Conservation (phyloP, 2,329 filamentous ascomycete species). For the Colletotrichum horii region DNA sequence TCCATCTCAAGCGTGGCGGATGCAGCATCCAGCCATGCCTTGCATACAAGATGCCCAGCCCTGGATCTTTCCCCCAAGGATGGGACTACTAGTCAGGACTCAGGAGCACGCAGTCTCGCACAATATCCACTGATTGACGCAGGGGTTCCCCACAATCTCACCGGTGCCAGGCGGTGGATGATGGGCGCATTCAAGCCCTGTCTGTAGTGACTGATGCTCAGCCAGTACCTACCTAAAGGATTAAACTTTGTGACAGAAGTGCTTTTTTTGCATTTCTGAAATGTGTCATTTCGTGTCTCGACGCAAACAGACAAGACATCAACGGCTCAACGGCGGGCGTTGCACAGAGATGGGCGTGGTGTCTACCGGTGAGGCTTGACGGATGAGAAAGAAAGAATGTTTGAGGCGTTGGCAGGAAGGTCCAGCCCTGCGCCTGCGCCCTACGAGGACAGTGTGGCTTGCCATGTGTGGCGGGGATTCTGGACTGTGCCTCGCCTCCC, state of each 20-base stretch:
- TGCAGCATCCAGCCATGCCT: neutral
- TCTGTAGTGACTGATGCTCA: neutral
- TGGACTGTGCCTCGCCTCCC: neutral
- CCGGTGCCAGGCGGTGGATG: neutral
- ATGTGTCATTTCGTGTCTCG: neutral
- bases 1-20: neutral
- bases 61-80: neutral
- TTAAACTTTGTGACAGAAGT: neutral
- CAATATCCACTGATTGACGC: neutral
- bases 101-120: neutral
- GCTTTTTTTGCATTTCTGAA: neutral
- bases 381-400: neutral
- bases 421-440: no score
- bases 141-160: conserved; percentile 2
- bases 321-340: neutral
- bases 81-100: neutral
- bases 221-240: neutral
- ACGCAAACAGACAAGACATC: neutral
- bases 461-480: neutral
- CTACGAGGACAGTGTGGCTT: neutral
- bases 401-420: neutral
- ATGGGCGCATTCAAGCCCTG: neutral
- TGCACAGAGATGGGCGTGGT: neutral
- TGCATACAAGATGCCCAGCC: neutral
- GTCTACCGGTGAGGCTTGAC: neutral